phyloP scores from a whole-genome alignment of 1,284 basidiomycete genomes.

The Golubevia pallescens region DNA sequence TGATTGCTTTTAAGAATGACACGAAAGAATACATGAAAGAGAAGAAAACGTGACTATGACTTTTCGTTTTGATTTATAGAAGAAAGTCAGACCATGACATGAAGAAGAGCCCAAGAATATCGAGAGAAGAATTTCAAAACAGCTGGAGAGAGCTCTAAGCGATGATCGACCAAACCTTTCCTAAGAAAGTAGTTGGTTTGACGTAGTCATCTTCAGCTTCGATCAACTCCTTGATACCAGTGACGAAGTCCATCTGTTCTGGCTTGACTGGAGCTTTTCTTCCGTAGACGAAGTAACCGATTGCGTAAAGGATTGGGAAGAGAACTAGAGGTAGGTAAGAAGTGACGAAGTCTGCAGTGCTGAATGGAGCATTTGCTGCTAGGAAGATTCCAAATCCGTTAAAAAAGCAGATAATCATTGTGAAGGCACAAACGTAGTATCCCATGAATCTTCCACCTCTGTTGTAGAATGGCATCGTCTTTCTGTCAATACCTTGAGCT shows the following conservation, averaged over 20 bases:
- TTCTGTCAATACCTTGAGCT: no score
- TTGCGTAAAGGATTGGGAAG: slow-evolving; percentile 26
- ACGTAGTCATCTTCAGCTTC: slow-evolving; percentile 17
- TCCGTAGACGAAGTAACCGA: slow-evolving; percentile 39
- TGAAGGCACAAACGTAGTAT: not conserved
- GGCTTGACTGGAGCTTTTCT: slow-evolving; percentile 16
- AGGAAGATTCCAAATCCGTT: no score
- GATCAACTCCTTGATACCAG: slow-evolving; percentile 38
- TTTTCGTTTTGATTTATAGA: no score
- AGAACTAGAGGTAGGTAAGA: slow-evolving; percentile 48
- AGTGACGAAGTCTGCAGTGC: slow-evolving; percentile 26
- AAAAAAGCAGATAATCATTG: not conserved
- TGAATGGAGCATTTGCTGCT: not conserved
- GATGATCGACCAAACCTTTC: not conserved
- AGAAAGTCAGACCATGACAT: no score
- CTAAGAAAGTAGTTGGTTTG: not conserved
- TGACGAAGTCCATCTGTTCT: slow-evolving; percentile 29
- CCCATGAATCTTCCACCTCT: not conserved
- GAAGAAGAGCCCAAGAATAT: no score
- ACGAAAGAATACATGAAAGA: no score
- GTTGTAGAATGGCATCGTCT: slow-evolving; percentile 69
- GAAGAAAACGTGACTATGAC: no score
- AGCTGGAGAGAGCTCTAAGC: not conserved
- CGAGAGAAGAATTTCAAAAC: no score
- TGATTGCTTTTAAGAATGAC: no score